Conservation (phyloP, 2,329 filamentous ascomycete genomes). For the Aspergillus oerlinghausenensis region DNA sequence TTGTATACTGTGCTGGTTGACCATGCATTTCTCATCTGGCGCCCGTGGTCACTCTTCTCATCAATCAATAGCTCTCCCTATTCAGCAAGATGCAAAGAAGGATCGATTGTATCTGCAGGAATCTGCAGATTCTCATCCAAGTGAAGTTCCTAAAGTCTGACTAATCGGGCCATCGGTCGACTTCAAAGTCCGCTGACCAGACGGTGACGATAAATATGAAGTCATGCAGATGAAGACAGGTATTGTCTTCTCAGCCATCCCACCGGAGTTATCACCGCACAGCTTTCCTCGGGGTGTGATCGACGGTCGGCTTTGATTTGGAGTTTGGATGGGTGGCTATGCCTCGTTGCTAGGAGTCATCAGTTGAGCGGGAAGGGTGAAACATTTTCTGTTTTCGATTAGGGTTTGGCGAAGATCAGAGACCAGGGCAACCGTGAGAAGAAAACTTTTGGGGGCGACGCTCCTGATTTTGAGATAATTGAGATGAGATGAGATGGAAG, state of each 20-base stretch:
- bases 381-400: slow-evolving; percentile 8
- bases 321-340: neutral
- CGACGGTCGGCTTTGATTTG: neutral
- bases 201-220: neutral
- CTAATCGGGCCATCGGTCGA: neutral
- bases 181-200: neutral
- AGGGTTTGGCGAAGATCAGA: neutral
- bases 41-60: too few species aligned
- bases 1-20: neutral
- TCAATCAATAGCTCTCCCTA: neutral
- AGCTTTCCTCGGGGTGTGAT: neutral
- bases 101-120: neutral
- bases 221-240: neutral
- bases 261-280: neutral
- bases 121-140: neutral
- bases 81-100: neutral
- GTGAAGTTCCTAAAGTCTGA: neutral
- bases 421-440: neutral
- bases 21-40: neutral
- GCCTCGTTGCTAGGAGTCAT: neutral
- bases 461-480: neutral
- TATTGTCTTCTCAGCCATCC: too few species aligned
- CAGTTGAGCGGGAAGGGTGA: slow-evolving; percentile 3
- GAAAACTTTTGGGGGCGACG: neutral
- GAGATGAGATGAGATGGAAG: neutral